Evolutionary conservation across 345 rosid genomes (phyloP).

Genomic region (Hirschfeldia incana): DNA sequence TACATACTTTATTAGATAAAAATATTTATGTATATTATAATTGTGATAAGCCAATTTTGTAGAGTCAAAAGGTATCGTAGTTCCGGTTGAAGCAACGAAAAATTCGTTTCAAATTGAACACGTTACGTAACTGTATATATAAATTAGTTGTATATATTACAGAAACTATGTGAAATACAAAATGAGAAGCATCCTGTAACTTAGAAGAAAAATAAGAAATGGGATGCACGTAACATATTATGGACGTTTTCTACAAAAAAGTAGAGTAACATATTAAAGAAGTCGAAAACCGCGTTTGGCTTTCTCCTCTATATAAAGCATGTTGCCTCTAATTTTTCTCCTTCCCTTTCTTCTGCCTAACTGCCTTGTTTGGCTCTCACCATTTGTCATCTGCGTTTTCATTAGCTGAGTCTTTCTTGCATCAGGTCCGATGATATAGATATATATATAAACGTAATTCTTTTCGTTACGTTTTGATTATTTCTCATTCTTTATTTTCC

Average conservation of each 20-base stretch:
- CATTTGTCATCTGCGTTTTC: slow-evolving; percentile 5
- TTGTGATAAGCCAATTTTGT: slow-evolving; percentile 7
- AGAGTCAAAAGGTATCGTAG: slow-evolving; percentile 22
- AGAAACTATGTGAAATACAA: too few species aligned
- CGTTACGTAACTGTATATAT: slow-evolving; percentile 22
- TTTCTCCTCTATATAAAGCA: slow-evolving; percentile 19
- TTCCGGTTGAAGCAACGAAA: slow-evolving; percentile 18
- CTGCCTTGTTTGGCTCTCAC: slow-evolving; percentile 13
- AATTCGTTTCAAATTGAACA: slow-evolving; percentile 22
- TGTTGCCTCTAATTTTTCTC: slow-evolving; percentile 4
- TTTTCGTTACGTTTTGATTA: neutral
- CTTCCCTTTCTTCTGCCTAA: slow-evolving; percentile 31
- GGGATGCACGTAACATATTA: neutral
- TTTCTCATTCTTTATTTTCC: neutral
- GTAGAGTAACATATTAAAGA: neutral
- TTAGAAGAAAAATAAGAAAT: neutral
- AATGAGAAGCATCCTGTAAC: neutral
- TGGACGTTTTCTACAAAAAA: neutral
- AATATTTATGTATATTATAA: neutral
- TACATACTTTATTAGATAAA: neutral
- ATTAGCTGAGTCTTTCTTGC: neutral
- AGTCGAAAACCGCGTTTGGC: slow-evolving; percentile 27
- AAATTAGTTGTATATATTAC: neutral
- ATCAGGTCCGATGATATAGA: slow-evolving; percentile 17
- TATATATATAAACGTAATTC: too few species aligned